Base-by-base conservation (phyloP, 352 stramenopile species). In the Phytophthora kernoviae region DNA sequence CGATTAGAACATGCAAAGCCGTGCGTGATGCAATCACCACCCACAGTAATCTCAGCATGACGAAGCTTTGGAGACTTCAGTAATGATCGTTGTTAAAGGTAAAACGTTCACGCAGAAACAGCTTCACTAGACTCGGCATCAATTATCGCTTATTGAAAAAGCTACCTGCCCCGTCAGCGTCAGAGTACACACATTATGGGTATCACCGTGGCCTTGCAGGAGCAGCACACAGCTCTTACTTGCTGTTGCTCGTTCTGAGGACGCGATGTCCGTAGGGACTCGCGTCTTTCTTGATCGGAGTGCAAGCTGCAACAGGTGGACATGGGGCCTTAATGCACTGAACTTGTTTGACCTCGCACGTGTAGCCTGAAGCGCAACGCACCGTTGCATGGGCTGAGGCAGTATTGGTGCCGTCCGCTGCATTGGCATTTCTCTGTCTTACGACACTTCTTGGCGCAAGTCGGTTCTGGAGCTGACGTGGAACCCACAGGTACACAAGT, bases 251-350 rank as follows among this genome's bases (percentile, higher is more conserved):
- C 27, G 20, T 21, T 17, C 58, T 32, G 20, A 67, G 44, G 9
- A 51, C 30, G 18, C 43, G 52, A 14, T 47, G 21, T 12, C 2
- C 27, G 12, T 36, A 67, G 27, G 52, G 20, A 17, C 20, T 47
- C 9, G 27, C 48, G 1, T 18, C 58, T 15, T 43, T 57, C 36
- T 63, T 67, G 30, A 47, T 22, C 1, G 57, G 52, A 30, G 68
- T 68, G 63, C 63, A 72, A 7, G 36, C 22, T 14, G 45, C 63
- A 36, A 68, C 21, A 12, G 57, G 57, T 10, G 50, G 62, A 39
- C 62, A 71, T 5, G 56, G 62, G 8, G 62, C 37, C 21, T 32
- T 49, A 14, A 67, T 63, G 39, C 62, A 71, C 42, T 71, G 56
- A 14, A 62, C 63, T 54, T 68, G 44, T 27, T 71, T 33, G 17